A percentile compares a stretch with the other conserved stretches of the same genome.
These are phyloP conservation scores for Stachybotrys elegans DNA, from an alignment of 2,329 filamentous ascomycete genomes.

Conservation along the genomic window DNA sequence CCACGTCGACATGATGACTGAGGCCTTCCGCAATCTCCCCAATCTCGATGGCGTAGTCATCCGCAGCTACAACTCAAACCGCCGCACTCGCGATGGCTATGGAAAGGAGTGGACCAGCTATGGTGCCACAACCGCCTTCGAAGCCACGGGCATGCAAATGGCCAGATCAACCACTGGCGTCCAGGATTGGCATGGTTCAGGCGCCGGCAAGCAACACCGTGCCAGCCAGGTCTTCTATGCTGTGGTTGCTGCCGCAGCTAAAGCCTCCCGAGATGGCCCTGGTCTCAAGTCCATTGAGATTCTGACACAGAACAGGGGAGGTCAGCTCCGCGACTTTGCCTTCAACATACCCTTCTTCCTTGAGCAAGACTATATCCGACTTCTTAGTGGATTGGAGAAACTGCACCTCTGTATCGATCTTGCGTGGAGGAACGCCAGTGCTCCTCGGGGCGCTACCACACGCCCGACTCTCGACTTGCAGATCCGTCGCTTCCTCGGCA, in stretches of 20 bases:
- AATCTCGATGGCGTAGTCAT: conserved; percentile 53
- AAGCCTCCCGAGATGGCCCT: conserved; percentile 28
- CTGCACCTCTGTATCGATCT: conserved; percentile 30
- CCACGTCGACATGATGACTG: conserved; percentile 47
- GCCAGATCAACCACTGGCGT: conserved; percentile 7
- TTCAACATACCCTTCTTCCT: conserved; percentile 41
- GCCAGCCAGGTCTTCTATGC: conserved; percentile 34
- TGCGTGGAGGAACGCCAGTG: conserved; percentile 7
- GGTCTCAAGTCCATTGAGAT: conserved; percentile 39
- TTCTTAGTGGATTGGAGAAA: conserved; percentile 40
- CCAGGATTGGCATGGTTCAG: conserved; percentile 3
- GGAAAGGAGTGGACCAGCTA: conserved; percentile 48
- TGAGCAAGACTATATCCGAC: conserved; percentile 27
- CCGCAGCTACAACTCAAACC: conserved; percentile 50
- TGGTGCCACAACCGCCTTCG: conserved; percentile 35
- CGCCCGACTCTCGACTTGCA: conserved; percentile 7
- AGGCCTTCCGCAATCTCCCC: conserved; percentile 49
- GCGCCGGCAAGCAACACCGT: conserved; percentile 31
- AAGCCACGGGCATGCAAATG: conserved; percentile 25
- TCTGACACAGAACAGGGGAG: conserved; percentile 15
- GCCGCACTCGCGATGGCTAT: conserved; percentile 43
- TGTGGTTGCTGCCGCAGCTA: too few species aligned
- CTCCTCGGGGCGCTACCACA: background rate
- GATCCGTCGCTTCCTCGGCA: conserved; percentile 18
- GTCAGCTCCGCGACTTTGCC: conserved; percentile 34